Evolutionary conservation across 805 yeast genomes (phyloP), one percentile per base, ranked within the genome.

Genomic region (Suhomyces prunicola): DNA sequence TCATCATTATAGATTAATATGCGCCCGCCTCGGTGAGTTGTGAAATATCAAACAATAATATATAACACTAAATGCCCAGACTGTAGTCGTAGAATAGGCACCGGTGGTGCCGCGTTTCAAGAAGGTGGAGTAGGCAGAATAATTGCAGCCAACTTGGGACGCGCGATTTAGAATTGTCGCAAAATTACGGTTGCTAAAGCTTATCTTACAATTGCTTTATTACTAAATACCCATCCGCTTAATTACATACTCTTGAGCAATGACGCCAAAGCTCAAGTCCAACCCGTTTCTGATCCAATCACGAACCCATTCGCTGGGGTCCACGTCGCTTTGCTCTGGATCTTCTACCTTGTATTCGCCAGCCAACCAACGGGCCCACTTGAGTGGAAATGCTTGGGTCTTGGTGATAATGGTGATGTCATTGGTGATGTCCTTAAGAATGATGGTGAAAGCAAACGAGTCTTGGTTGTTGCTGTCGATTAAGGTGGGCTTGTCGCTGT

Each of bases 341-440:
- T 57, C 63, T 7, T 60, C 69, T 36, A 60, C 65, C n/a, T 57
- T 53, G 9, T 58, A 60, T 24, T 71, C 66, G 12, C 84, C 81
- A 55, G 82, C 85, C n/a, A 93, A 77, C 99, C 99, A 94, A n/a
- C 82, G 74, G 8, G 91, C 86, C 99, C 99, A 94, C 65, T 83
- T 85, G 46, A 82, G 66, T 9, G 99, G 98, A 76, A 90, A 87
- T 6, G 96, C 84, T 69, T 94, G 99, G 0, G 98, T 88, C 60
- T 86, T 85, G 48, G 90, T 85, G 27, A 83, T 78, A 45, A 90
- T 80, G 6, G 86, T 80, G 57, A 94, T 83, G 57, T 84, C 81
- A 70, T 94, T 93, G 39, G 87, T 84, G 44, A 84, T 82, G 65
- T 94, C 99, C 59, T 83, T 82, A 59, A 94, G 76, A 19, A 89